Evolutionary conservation across 192 early-diverging fungal genomes (phyloP).

Genomic region (Chytriomyces hyalinus): DNA sequence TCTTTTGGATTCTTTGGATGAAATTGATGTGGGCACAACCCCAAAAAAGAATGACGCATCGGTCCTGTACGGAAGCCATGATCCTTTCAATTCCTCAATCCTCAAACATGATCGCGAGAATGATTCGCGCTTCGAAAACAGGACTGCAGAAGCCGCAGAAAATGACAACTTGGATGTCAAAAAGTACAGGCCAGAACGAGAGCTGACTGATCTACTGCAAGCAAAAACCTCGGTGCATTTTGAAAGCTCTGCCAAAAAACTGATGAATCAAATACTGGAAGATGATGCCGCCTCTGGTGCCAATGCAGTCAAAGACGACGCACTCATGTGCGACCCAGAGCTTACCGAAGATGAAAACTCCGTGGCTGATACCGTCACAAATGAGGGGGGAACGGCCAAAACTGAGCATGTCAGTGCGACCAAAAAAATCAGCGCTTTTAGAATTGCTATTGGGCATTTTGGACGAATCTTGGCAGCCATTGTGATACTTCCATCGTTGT

Average conservation of each 20-base stretch:
- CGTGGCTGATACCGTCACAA: neutral
- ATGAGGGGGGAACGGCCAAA: neutral
- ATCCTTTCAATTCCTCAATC: neutral
- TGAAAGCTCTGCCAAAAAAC: no score
- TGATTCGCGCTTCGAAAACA: neutral
- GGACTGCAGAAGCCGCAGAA: neutral
- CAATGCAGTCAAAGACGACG: neutral
- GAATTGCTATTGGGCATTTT: conserved; percentile 1
- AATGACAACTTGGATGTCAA: neutral
- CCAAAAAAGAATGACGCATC: neutral
- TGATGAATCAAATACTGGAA: neutral
- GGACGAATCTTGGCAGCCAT: conserved; percentile 9
- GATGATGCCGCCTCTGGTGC: neutral
- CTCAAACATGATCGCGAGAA: neutral
- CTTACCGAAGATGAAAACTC: neutral
- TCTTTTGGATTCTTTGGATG: neutral
- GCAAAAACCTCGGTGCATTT: no score
- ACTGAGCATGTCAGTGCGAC: neutral
- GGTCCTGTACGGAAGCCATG: neutral
- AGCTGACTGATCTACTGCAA: no score
- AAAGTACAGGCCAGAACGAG: no score
- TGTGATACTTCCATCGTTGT: conserved; percentile 19
- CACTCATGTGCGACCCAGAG: neutral
- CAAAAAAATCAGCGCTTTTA: conserved; percentile 10
- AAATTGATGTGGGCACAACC: neutral